Base-by-base conservation (phyloP, 2,329 filamentous ascomycete genomes). In the Diaporthe australafricana region DNA sequence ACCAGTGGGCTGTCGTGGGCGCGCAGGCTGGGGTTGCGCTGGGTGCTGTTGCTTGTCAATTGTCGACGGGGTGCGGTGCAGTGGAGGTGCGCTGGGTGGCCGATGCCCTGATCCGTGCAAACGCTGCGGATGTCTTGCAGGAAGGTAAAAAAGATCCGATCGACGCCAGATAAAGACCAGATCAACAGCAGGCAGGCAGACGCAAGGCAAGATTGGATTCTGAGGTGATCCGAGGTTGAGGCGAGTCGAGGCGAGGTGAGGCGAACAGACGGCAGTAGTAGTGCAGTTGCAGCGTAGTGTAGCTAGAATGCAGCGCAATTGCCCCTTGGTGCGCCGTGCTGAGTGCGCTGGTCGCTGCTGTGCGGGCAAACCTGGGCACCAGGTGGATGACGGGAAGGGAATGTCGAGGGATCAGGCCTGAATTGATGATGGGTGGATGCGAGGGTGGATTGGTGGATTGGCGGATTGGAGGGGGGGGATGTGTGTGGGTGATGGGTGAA, bases 141-240 rank as follows among this genome's bases (percentile, higher is more conserved):
- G 45, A 56, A 63, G 35, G 55, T 40, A 32, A 35, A n/a, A 60
- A 30, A 48, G 32, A 63, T 25, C 60, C 60, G 66, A 69, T 69
- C 42, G 53, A 60, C 38, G 66, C 45, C 53, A 69, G 53, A 60
- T 50, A 35, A 35, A 56, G 40, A 57, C 52, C 35, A 69, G 53
- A 50, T 60, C 66, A 56, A 42, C 53, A 69, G 66, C 55, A 60
- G 53, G 55, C 66, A 50, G 60, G 60, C 66, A 69, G 42, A 30
- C 30, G 66, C 66, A 50, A 60, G 55, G 66, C 66, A 69, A 69
- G 66, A 60, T 69, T 69, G 66, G 53, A 57, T 69, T 69, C 66
- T 60, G 53, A 68, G 53, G n/a, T 48, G 42, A 57, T 50, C 30
- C 42, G 53, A 48, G 66, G 40, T 57, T 30, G 40, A 38, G 66